A percentile compares a stretch with the other conserved stretches of the same genome.
These are phyloP conservation scores for Backusella tuberculispora DNA, from an alignment of 192 early-diverging fungal species.

Conservation along the genomic window DNA sequence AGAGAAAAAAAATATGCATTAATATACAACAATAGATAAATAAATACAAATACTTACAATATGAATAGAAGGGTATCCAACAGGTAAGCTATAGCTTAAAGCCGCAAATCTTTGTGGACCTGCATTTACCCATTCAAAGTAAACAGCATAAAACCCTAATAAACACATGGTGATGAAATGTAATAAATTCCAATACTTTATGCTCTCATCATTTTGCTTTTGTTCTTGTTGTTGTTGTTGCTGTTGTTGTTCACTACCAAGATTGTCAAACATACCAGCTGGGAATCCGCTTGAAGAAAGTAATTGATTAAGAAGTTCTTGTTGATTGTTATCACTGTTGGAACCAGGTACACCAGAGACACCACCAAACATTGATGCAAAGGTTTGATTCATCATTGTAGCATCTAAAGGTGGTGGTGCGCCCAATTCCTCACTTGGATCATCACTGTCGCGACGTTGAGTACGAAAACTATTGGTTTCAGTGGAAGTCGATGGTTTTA, in stretches of 20 bases:
- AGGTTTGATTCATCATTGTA: conserved; percentile 11
- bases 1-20: too few relatives aligned
- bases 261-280: conserved; percentile 10
- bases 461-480: not conserved
- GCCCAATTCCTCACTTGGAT: conserved; percentile 53
- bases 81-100: not conserved
- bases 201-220: not conserved
- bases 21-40: too few relatives aligned
- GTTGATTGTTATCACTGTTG: conserved; percentile 24
- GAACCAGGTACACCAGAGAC: conserved; percentile 34
- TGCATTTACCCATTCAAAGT: conserved; percentile 34
- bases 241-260: conserved; percentile 16
- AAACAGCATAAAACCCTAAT: conserved; percentile 48
- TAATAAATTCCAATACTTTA: conserved; percentile 53
- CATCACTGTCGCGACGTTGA: conserved; percentile 39
- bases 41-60: conserved; percentile 32
- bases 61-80: conserved; percentile 3
- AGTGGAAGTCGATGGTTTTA: not conserved
- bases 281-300: conserved; percentile 11
- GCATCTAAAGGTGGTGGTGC: conserved; percentile 35
- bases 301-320: not conserved
- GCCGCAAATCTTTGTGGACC: conserved; percentile 25
- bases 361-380: conserved; percentile 27
- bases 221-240: not conserved
- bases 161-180: conserved; percentile 50